Base-by-base conservation (phyloP, 2,329 filamentous ascomycete species). In the Rosellinia necatrix region DNA sequence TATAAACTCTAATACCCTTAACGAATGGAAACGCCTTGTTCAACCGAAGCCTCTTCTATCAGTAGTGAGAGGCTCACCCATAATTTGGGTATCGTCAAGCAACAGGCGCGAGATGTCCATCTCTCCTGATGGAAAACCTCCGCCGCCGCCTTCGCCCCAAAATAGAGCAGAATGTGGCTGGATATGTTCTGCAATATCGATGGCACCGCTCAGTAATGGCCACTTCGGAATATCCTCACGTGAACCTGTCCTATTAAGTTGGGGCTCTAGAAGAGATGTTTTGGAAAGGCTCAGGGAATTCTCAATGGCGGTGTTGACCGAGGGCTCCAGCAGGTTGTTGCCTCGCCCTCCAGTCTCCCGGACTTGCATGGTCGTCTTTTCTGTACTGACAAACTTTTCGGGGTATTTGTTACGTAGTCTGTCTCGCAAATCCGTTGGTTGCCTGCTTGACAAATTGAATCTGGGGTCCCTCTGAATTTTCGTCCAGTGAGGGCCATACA, bases 351-450 rank as follows among this genome's bases (percentile, higher is more conserved):
- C 64, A 7, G 70, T 67, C 12, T 80, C 75, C 61, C 78, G 76
- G 56, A 74, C 66, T 41, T 78, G 76, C 52, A 81, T 76, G 3
- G 75, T 72, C 27, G 80, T 78, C 69, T 83, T 84, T 64, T 85
- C 82, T 41, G 83, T 82, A 50, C 75, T 73, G 21, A 78, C 75
- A 63, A 84, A 87, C 27, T 82, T 79, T 12, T 79, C 78, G 3
- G 83, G 81, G 61, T 85, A 85, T 63, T 85, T 86, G 70, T 87
- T 88, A 38, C 85, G 79, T 27, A 87, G 78, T 19, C 85, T 77
- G 60, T 88, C 85, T 58, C 85, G 76, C 48, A 88, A 69, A 64
- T 88, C 85, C 0, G 84, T 88, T 1, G 85, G 84, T 60, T 85
- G 81, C 40, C 85, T 75, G 56, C 70, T 81, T 4, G 80, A 78